These are phyloP conservation scores for Coleophoma eucalyptorum DNA, from an alignment of 2,329 filamentous ascomycete genomes.

Conservation along the genomic window DNA sequence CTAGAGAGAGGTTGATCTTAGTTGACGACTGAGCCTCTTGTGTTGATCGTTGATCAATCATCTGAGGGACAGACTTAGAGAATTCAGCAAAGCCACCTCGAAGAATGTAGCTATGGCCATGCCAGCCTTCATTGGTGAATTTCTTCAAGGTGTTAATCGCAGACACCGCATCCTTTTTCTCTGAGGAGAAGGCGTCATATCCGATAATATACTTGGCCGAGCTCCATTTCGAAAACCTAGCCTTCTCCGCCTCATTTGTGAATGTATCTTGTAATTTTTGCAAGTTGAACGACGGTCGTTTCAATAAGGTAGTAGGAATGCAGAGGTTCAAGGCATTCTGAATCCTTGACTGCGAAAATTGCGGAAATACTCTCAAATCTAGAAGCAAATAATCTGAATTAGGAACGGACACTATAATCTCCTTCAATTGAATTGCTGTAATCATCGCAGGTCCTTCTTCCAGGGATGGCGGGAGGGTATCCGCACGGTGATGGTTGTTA, in stretches of 20 bases:
- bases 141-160: slow-evolving; percentile 91
- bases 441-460: slow-evolving; percentile 50
- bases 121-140: slow-evolving; percentile 80
- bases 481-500: slow-evolving; percentile 33
- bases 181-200: slow-evolving; percentile 75
- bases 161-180: slow-evolving; percentile 75
- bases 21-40: slow-evolving; percentile 27
- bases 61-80: slow-evolving; percentile 58
- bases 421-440: slow-evolving; percentile 47
- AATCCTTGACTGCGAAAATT: slow-evolving; percentile 73
- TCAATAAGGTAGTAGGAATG: slow-evolving; percentile 90
- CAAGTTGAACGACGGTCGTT: slow-evolving; percentile 85
- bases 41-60: slow-evolving; percentile 50
- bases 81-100: slow-evolving; percentile 80
- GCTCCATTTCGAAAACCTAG: slow-evolving; percentile 73
- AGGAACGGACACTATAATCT: slow-evolving; percentile 44
- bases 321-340: slow-evolving; percentile 84
- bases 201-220: slow-evolving; percentile 75
- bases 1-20: slow-evolving; percentile 47
- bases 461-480: slow-evolving; percentile 48
- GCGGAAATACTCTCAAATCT: slow-evolving; percentile 83
- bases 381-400: slow-evolving; percentile 55
- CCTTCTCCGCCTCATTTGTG: slow-evolving; percentile 64
- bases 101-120: slow-evolving; percentile 69
- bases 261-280: slow-evolving; percentile 87